Conservation (phyloP, 2,329 filamentous ascomycete species). For the Nannizzia gypsea region DNA sequence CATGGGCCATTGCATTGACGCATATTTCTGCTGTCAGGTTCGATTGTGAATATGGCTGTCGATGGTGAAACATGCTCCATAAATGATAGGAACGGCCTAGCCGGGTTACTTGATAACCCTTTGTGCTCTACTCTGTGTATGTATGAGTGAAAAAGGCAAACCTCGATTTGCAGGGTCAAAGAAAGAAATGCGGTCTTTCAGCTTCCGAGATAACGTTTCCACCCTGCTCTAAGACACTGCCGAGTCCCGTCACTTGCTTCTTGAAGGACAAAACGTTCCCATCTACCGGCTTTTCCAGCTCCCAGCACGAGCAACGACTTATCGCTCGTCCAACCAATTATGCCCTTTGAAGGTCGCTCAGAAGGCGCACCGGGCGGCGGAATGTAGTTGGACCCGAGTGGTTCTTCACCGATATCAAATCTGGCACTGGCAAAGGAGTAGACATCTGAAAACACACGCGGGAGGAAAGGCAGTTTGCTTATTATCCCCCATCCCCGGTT, state of each 20-base stretch:
- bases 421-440: constrained; percentile 73
- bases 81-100: not conserved
- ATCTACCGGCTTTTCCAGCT: constrained; percentile 66
- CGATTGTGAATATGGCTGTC: not conserved
- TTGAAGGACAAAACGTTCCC: constrained; percentile 75
- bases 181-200: constrained; percentile 11
- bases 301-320: constrained; percentile 63
- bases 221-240: constrained; percentile 59
- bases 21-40: not conserved
- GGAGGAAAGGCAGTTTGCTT: constrained; percentile 71
- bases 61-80: not conserved
- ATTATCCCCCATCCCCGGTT: constrained; percentile 76
- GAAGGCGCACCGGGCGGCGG: constrained; percentile 43
- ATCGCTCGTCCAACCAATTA: constrained; percentile 74
- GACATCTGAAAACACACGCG: constrained; percentile 74
- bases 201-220: constrained; percentile 62
- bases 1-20: not conserved
- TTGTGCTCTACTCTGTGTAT: not conserved
- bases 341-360: constrained; percentile 60
- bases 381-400: constrained; percentile 30
- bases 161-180: not conserved
- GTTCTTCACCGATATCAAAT: constrained; percentile 74
- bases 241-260: constrained; percentile 56
- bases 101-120: not conserved
- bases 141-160: not conserved